Conservation (phyloP, 106 monocot species). For the Dioscorea dumetorum region DNA sequence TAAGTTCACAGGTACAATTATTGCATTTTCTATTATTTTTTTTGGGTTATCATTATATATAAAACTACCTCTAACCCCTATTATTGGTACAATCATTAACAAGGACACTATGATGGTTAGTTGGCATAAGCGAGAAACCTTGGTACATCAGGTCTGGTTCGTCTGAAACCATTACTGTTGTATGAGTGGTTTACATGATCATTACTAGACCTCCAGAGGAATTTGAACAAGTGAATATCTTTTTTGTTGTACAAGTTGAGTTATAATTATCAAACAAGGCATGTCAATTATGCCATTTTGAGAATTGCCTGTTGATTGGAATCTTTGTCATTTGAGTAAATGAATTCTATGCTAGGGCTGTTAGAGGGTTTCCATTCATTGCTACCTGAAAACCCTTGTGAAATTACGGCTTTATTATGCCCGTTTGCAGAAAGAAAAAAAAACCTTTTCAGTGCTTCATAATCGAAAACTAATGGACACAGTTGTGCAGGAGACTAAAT, state of each 20-base stretch:
- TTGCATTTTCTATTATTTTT: neutral
- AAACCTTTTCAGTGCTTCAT: no score
- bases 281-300: neutral
- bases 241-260: neutral
- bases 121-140: no score
- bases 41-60: neutral
- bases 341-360: no score
- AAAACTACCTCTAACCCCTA: neutral
- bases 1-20: constrained; percentile 75
- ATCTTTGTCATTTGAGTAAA: neutral
- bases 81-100: neutral
- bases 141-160: neutral
- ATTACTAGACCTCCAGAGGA: neutral
- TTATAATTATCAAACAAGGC: neutral
- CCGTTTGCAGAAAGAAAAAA: no score
- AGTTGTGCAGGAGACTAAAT: no score
- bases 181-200: neutral
- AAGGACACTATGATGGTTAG: no score
- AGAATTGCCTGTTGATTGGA: no score
- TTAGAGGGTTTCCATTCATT: neutral
- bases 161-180: neutral
- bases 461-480: no score
- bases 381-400: neutral
- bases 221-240: no score
- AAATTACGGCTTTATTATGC: no score